A percentile compares a stretch with the other conserved stretches of the same genome.
phyloP scores from a whole-genome alignment of 441 rosid species.

The Corymbia citriodora region DNA sequence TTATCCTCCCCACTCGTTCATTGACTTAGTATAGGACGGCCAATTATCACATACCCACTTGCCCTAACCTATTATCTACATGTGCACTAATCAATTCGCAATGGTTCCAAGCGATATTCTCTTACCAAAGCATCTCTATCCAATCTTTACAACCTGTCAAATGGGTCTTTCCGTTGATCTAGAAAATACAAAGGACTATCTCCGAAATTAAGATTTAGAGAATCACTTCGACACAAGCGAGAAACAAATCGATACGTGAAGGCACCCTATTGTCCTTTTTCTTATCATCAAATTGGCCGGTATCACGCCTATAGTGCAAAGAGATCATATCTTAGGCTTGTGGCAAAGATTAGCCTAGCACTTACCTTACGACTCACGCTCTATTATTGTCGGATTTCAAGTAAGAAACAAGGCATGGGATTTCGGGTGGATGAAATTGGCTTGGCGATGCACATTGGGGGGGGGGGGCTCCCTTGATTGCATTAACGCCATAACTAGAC shows the following conservation, averaged over 20 bases:
- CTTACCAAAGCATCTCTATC: too few species aligned
- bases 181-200: not conserved
- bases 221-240: not conserved
- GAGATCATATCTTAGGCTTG: not conserved
- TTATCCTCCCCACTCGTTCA: too few species aligned
- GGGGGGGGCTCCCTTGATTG: not conserved
- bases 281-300: not conserved
- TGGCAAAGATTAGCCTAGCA: not conserved
- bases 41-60: too few species aligned
- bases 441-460: not conserved
- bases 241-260: not conserved
- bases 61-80: too few species aligned
- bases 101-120: too few species aligned
- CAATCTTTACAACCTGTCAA: too few species aligned
- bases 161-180: too few species aligned
- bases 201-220: not conserved
- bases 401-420: not conserved
- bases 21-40: too few species aligned
- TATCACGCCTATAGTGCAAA: not conserved
- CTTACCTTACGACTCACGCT: not conserved
- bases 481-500: too few species aligned
- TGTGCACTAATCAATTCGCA: too few species aligned
- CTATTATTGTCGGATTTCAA: not conserved
- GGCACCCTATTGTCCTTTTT: not conserved
- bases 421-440: not conserved